A percentile compares a stretch with the other conserved stretches of the same genome.
These are phyloP conservation scores for Encephalitozoon hellem DNA, from an alignment of 371 early-diverging fungal species.

Conservation along the genomic window DNA sequence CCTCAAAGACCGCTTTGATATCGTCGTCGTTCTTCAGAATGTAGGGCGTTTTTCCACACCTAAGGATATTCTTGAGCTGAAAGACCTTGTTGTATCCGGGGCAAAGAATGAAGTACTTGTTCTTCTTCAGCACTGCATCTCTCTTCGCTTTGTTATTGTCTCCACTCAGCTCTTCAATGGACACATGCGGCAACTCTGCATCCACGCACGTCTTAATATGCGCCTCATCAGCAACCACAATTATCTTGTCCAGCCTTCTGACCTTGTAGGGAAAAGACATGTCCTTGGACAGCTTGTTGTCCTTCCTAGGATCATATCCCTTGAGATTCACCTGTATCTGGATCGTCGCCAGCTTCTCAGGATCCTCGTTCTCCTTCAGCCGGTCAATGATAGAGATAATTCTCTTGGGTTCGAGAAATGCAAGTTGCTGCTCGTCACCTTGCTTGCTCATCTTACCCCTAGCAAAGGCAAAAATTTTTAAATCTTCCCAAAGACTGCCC, in stretches of 20 bases:
- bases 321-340: slow-evolving; percentile 93
- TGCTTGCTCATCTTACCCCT: not conserved
- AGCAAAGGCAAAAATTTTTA: not conserved
- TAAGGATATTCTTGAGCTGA: slow-evolving; percentile 86
- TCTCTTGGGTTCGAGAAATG: slow-evolving; percentile 27
- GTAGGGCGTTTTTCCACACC: slow-evolving; percentile 89
- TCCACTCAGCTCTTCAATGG: slow-evolving; percentile 85
- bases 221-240: slow-evolving; percentile 87
- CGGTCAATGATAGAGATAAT: slow-evolving; percentile 17
- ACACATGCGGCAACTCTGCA: slow-evolving; percentile 77
- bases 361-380: slow-evolving; percentile 30
- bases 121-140: slow-evolving; percentile 82
- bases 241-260: slow-evolving; percentile 78
- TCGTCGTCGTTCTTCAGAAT: slow-evolving; percentile 84
- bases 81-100: slow-evolving; percentile 91
- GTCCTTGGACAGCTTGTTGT: slow-evolving; percentile 94
- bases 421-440: slow-evolving; percentile 35
- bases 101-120: slow-evolving; percentile 91
- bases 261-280: slow-evolving; percentile 81
- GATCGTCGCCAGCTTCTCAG: slow-evolving; percentile 68
- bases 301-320: slow-evolving; percentile 97
- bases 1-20: slow-evolving; percentile 77
- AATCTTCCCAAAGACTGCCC: not conserved
- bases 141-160: slow-evolving; percentile 96
- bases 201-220: slow-evolving; percentile 84